phyloP scores from a whole-genome alignment of 345 rosid genomes.

The Lumnitzera littorea region DNA sequence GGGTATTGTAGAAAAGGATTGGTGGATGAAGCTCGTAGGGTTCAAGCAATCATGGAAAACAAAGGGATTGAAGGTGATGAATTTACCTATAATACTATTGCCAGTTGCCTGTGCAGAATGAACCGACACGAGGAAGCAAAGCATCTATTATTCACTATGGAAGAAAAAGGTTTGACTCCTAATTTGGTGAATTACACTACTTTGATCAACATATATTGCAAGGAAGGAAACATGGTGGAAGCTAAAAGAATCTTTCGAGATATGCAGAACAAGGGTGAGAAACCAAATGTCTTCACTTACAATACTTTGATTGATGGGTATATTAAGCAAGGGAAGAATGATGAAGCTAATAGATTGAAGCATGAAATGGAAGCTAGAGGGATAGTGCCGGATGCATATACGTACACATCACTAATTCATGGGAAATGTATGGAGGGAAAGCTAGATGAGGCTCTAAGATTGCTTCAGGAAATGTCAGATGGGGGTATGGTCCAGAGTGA shows the following conservation, averaged over 20 bases:
- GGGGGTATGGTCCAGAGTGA: conserved; percentile 40
- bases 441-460: conserved; percentile 56
- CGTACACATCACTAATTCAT: conserved; percentile 69
- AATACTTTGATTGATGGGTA: conserved; percentile 65
- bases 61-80: conserved; percentile 64
- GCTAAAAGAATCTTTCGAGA: conserved; percentile 58
- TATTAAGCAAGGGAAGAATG: conserved; percentile 54
- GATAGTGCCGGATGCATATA: conserved; percentile 44
- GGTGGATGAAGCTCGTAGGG: conserved; percentile 57
- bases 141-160: conserved; percentile 47
- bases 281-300: conserved; percentile 48
- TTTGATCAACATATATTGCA: conserved; percentile 66
- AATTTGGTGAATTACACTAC: conserved; percentile 58
- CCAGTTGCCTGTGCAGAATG: conserved; percentile 47
- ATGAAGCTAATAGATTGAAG: conserved; percentile 54
- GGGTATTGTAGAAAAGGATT: conserved; percentile 61
- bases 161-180: conserved; percentile 37
- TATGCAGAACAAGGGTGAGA: conserved; percentile 45
- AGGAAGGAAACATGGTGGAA: conserved; percentile 73
- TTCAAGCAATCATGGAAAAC: conserved; percentile 53
- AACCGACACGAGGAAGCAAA: conserved; percentile 65
- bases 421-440: conserved; percentile 65
- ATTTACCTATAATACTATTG: conserved; percentile 51
- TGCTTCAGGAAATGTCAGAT: conserved; percentile 43
- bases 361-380: conserved; percentile 50